Conservation (phyloP, 176 grass and related monocot species). For the Rhynchospora tenuis region DNA sequence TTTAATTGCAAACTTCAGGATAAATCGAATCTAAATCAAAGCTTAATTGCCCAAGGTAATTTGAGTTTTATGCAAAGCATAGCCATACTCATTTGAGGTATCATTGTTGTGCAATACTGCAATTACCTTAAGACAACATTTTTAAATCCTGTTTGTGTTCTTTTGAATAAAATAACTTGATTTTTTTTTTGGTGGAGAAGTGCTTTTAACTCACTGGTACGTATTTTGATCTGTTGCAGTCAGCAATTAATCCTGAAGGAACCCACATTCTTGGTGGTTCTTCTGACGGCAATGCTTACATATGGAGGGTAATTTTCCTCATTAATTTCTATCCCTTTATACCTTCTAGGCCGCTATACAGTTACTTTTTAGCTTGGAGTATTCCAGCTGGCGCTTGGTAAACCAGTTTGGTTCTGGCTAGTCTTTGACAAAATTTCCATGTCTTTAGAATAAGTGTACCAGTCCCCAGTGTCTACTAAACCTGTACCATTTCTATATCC, state of each 20-base stretch:
- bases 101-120: not conserved
- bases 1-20: not conserved
- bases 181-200: no score
- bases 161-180: no score
- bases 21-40: not conserved
- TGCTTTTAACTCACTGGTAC: not conserved
- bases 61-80: not conserved
- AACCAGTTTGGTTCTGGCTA: not conserved
- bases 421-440: not conserved
- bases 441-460: not conserved
- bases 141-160: not conserved
- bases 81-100: not conserved
- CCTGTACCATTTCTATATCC: not conserved
- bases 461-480: not conserved
- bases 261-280: constrained; percentile 86
- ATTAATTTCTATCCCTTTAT: not conserved
- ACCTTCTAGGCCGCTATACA: not conserved
- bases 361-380: not conserved
- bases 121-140: not conserved
- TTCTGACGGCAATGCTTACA: constrained; percentile 71
- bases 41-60: not conserved
- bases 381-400: not conserved
- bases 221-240: constrained; percentile 30
- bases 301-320: constrained; percentile 67
- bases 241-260: constrained; percentile 81